Evolutionary conservation across 495 filamentous ascomycete species (phyloP).

Genomic region (Neurospora sp.): DNA sequence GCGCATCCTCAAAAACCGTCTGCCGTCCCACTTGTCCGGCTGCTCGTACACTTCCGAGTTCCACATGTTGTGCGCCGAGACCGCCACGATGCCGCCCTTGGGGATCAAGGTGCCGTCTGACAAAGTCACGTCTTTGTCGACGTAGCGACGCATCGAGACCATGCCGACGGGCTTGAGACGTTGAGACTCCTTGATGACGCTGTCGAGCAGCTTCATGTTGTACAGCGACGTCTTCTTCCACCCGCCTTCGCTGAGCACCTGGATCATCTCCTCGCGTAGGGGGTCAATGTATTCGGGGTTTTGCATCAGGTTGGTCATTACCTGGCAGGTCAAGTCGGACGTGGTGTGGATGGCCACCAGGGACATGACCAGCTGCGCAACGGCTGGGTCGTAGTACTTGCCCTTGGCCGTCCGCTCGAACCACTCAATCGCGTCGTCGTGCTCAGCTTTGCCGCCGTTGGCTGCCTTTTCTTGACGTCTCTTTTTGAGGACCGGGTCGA

Average conservation of each 20-base stretch:
- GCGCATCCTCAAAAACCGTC: constrained; percentile 36
- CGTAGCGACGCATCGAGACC: constrained; percentile 34
- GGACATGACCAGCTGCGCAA: constrained; percentile 22
- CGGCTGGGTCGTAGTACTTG: constrained; percentile 15
- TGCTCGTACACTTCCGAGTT: constrained; percentile 36
- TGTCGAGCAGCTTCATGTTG: constrained; percentile 45
- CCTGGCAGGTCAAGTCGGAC: constrained; percentile 25
- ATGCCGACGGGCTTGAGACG: constrained; percentile 26
- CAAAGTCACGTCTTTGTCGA: constrained; percentile 27
- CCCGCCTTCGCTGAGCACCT: constrained; percentile 21
- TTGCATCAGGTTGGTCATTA: constrained; percentile 25
- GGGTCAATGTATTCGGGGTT: constrained; percentile 26
- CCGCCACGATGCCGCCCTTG: constrained; percentile 32
- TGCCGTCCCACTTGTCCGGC: constrained; percentile 35
- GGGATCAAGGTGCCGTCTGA: constrained; percentile 40
- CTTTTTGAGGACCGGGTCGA: constrained; percentile 20
- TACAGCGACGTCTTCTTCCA: constrained; percentile 40
- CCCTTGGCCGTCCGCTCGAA: constrained; percentile 21
- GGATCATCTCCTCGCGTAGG: constrained; percentile 28
- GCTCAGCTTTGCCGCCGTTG: constrained; percentile 1
- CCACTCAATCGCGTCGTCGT: constrained; percentile 30
- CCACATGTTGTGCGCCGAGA: constrained; percentile 23
- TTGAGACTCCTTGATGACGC: constrained; percentile 38
- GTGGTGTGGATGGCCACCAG: constrained; percentile 28
- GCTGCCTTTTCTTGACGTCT: constrained; percentile 13